Conservation (phyloP, 2,329 filamentous ascomycete species). For the Domatiomyces catenatus region DNA sequence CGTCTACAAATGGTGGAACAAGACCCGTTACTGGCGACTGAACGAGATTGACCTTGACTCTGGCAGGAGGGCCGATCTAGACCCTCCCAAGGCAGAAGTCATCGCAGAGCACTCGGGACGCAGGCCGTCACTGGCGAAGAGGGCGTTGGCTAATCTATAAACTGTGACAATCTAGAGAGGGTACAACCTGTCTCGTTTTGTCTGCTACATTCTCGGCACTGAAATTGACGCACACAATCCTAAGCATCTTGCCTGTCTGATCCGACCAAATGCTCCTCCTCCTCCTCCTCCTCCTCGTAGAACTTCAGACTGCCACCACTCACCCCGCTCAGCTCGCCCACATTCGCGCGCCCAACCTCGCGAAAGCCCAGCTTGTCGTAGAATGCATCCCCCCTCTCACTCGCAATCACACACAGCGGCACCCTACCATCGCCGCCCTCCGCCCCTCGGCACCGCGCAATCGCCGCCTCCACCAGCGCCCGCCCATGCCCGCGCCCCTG, state of each 20-base stretch:
- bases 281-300: slow-evolving; percentile 2
- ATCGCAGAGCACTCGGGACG: not conserved
- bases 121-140: not conserved
- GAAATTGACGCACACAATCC: too few relatives aligned
- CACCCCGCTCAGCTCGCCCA: slow-evolving; percentile 20
- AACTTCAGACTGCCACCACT: slow-evolving; percentile 23
- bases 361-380: slow-evolving; percentile 24
- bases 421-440: slow-evolving; percentile 22
- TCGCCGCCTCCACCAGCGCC: slow-evolving; percentile 27
- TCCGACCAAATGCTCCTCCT: not conserved
- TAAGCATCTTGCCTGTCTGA: too few relatives aligned
- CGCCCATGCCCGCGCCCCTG: slow-evolving; percentile 24
- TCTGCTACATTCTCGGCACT: too few relatives aligned
- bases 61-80: slow-evolving; percentile 7
- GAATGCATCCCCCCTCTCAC: slow-evolving; percentile 25
- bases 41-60: slow-evolving; percentile 44
- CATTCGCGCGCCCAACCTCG: slow-evolving; percentile 21
- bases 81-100: slow-evolving; percentile 1
- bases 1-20: slow-evolving; percentile 56
- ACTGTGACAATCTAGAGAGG: not conserved
- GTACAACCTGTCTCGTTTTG: too few relatives aligned
- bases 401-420: slow-evolving; percentile 27
- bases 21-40: slow-evolving; percentile 40
- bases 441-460: slow-evolving; percentile 19
- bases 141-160: not conserved